A percentile compares a stretch with the other conserved stretches of the same genome.
phyloP scores from a whole-genome alignment of 768 basidiomycete species.

The Lepiota brunneoincarnata region DNA sequence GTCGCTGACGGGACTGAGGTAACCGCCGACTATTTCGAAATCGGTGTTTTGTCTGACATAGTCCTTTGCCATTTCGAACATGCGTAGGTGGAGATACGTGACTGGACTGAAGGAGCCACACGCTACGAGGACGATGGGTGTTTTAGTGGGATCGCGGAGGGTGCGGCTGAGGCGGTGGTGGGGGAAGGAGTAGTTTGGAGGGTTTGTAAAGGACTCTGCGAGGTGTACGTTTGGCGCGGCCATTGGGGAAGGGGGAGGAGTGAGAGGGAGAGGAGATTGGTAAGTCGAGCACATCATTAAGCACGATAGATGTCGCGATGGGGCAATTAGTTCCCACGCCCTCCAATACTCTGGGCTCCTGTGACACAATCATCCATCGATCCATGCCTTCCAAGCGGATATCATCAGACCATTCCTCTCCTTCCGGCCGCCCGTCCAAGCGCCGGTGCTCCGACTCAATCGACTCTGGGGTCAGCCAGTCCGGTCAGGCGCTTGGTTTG shows the following conservation, averaged over 20 bases:
- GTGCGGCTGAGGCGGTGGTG: slow-evolving; percentile 57
- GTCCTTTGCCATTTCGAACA: slow-evolving; percentile 99
- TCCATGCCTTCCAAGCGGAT: slow-evolving; percentile 5
- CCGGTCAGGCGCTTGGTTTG: slow-evolving; percentile 19
- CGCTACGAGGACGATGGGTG: slow-evolving; percentile 91
- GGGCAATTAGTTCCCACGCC: slow-evolving; percentile 30
- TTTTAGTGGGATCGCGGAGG: slow-evolving; percentile 62
- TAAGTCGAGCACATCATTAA: slow-evolving; percentile 13
- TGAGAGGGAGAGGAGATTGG: slow-evolving; percentile 7
- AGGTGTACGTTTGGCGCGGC: slow-evolving; percentile 24
- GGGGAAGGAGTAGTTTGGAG: slow-evolving; percentile 66
- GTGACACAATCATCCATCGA: not conserved
- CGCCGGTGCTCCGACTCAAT: slow-evolving; percentile 10
- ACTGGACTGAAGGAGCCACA: slow-evolving; percentile 98
- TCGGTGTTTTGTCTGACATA: slow-evolving; percentile 88
- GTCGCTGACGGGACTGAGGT: slow-evolving; percentile 95
- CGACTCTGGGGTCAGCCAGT: slow-evolving; percentile 5
- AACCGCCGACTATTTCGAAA: slow-evolving; percentile 93
- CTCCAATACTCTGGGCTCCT: not conserved
- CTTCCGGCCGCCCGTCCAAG: not conserved
- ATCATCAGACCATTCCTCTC: not conserved
- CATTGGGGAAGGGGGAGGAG: slow-evolving; percentile 23
- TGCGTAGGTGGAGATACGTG: slow-evolving; percentile 95
- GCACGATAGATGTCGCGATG: no score
- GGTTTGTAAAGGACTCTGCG: slow-evolving; percentile 54